Evolutionary conservation across 1,284 basidiomycete genomes (phyloP).

Genomic region (Ceratobasidium sp.): DNA sequence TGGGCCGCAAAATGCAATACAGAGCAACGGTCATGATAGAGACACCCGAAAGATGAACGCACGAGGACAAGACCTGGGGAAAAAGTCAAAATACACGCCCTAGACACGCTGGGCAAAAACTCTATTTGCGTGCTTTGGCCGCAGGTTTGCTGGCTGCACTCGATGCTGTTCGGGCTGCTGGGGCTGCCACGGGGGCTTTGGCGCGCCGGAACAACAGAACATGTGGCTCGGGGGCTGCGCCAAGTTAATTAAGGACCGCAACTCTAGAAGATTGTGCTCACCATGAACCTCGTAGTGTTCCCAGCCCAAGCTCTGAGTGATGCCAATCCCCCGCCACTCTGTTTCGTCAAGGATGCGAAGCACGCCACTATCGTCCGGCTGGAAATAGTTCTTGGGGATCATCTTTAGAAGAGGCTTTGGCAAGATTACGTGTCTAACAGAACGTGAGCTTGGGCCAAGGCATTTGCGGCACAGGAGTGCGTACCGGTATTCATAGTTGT

Average conservation of each 20-base stretch:
- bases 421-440: constrained; percentile 84
- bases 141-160: constrained; percentile 17
- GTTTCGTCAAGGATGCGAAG: constrained; percentile 83
- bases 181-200: constrained; percentile 21
- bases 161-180: neutral
- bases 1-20: constrained; percentile 12
- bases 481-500: constrained; percentile 65
- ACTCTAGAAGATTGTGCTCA: constrained; percentile 53
- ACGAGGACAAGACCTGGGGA: constrained; percentile 29
- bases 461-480: neutral
- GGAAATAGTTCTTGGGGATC: constrained; percentile 81
- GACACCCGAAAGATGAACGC: constrained; percentile 27
- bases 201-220: constrained; percentile 78
- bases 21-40: constrained; percentile 11
- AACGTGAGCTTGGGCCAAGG: neutral
- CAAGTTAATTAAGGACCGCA: constrained; percentile 1
- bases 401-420: constrained; percentile 88
- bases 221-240: constrained; percentile 82
- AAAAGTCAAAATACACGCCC: constrained; percentile 11
- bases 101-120: neutral
- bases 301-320: constrained; percentile 96
- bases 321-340: constrained; percentile 96
- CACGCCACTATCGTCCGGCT: constrained; percentile 69
- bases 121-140: constrained; percentile 36
- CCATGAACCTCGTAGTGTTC: constrained; percentile 97